Conservation (phyloP, 2,329 filamentous ascomycete genomes). For the Paracoccidioides lutzii region DNA sequence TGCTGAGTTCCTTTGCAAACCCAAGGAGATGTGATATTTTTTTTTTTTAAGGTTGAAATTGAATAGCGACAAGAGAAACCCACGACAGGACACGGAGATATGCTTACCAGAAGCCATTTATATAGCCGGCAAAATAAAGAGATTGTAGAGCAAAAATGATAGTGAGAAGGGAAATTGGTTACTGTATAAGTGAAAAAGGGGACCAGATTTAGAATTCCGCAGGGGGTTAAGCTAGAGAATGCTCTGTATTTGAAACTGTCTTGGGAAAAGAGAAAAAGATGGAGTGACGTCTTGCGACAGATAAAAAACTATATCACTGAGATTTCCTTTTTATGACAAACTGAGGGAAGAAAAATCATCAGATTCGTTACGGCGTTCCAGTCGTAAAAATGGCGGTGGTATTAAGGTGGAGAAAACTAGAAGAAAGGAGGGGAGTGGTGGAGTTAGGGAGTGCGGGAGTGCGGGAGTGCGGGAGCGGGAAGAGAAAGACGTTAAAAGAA, state of each 20-base stretch:
- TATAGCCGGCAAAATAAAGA: background rate
- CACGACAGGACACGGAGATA: background rate
- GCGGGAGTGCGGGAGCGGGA: slow-evolving; percentile 4
- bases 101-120: slow-evolving; percentile 5
- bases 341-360: slow-evolving; percentile 12
- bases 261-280: background rate
- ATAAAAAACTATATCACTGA: slow-evolving; percentile 3
- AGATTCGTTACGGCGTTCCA: slow-evolving; percentile 24
- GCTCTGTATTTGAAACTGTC: background rate
- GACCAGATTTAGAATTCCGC: background rate
- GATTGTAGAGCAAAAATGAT: background rate
- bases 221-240: background rate
- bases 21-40: background rate
- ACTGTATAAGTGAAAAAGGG: background rate
- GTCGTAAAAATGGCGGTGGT: slow-evolving; percentile 21
- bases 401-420: slow-evolving; percentile 10
- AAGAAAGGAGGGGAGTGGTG: slow-evolving; percentile 10
- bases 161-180: background rate
- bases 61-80: background rate
- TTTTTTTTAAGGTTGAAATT: background rate
- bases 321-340: slow-evolving; percentile 4
- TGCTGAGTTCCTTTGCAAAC: background rate
- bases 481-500: slow-evolving; percentile 6
- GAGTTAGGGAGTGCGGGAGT: no score
- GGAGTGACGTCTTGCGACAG: background rate